A percentile compares a stretch with the other conserved stretches of the same genome.
Evolutionary conservation across 176 grass and related monocot genomes (phyloP).

Genomic region (Lolium rigidum): DNA sequence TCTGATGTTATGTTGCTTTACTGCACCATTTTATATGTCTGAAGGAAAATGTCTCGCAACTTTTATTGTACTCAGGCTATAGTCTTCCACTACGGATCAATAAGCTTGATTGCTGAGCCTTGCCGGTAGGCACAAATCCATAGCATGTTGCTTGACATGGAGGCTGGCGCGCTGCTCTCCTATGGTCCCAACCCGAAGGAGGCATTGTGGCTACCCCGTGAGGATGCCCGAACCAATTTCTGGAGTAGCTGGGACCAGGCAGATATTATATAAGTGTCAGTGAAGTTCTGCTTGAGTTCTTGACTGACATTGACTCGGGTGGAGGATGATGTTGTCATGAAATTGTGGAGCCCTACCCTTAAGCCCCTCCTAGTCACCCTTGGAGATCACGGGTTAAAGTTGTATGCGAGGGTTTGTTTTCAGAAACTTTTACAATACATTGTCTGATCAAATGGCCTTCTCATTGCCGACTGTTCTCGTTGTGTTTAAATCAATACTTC

Average conservation of each 20-base stretch:
- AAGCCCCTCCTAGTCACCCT: slow-evolving; percentile 87
- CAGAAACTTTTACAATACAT: no score
- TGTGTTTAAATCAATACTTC: no score
- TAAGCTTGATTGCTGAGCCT: slow-evolving; percentile 92
- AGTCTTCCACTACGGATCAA: slow-evolving; percentile 93
- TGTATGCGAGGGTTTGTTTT: slow-evolving; percentile 76
- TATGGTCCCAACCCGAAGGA: slow-evolving; percentile 86
- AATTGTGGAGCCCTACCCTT: slow-evolving; percentile 76
- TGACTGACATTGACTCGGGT: slow-evolving; percentile 71
- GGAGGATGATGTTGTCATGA: slow-evolving; percentile 78
- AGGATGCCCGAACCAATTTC: slow-evolving; percentile 75
- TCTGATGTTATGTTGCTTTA: background rate
- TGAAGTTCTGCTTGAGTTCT: slow-evolving; percentile 85
- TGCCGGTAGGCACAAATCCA: slow-evolving; percentile 80
- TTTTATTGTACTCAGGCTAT: slow-evolving; percentile 55
- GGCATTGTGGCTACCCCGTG: slow-evolving; percentile 79
- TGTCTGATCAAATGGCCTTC: no score
- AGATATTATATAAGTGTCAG: slow-evolving; percentile 90
- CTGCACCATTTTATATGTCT: background rate
- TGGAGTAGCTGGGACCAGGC: slow-evolving; percentile 94
- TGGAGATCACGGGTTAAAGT: slow-evolving; percentile 90
- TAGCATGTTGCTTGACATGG: slow-evolving; percentile 75
- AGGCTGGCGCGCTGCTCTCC: slow-evolving; percentile 84
- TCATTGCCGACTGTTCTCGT: no score
- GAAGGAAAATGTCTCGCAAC: background rate